Conservation (phyloP, 345 rosid genomes). For the Camelina sativa region DNA sequence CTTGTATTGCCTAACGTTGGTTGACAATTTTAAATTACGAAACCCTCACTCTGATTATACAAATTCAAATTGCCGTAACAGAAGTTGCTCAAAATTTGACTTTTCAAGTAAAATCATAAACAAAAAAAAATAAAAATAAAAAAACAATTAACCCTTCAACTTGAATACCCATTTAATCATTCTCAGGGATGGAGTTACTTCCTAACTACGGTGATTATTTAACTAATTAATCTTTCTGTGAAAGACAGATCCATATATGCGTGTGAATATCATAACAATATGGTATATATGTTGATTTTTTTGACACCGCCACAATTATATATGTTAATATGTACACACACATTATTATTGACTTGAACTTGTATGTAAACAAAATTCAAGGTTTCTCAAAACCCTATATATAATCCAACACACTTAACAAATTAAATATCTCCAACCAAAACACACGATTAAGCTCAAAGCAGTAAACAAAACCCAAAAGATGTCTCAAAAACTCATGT, state of each 20-base stretch:
- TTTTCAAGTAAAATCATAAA: slow-evolving; percentile 13
- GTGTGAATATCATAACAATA: slow-evolving; percentile 33
- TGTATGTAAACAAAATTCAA: slow-evolving; percentile 32
- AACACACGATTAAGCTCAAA: slow-evolving; percentile 3
- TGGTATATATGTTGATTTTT: slow-evolving; percentile 41
- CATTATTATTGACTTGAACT: slow-evolving; percentile 35
- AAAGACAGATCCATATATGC: not conserved
- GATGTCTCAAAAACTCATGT: slow-evolving; percentile 39
- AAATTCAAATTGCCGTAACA: slow-evolving; percentile 18
- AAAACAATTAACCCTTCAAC: slow-evolving; percentile 4
- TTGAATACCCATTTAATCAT: slow-evolving; percentile 14
- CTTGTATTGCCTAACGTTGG: slow-evolving; percentile 45
- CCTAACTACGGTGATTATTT: slow-evolving; percentile 2
- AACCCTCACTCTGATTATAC: slow-evolving; percentile 24
- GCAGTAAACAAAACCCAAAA: slow-evolving; percentile 2
- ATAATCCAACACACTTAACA: slow-evolving; percentile 24
- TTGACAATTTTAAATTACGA: slow-evolving; percentile 38
- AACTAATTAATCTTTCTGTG: slow-evolving; percentile 10
- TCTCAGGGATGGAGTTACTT: slow-evolving; percentile 3
- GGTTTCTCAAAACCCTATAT: slow-evolving; percentile 33
- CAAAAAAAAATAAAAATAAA: not conserved
- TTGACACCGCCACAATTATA: slow-evolving; percentile 39
- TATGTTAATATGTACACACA: slow-evolving; percentile 25
- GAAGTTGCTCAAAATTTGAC: slow-evolving; percentile 28
- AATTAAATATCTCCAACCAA: slow-evolving; percentile 16